Base-by-base conservation (phyloP, 306 rosid genomes). In the Cicer cuneatum region DNA sequence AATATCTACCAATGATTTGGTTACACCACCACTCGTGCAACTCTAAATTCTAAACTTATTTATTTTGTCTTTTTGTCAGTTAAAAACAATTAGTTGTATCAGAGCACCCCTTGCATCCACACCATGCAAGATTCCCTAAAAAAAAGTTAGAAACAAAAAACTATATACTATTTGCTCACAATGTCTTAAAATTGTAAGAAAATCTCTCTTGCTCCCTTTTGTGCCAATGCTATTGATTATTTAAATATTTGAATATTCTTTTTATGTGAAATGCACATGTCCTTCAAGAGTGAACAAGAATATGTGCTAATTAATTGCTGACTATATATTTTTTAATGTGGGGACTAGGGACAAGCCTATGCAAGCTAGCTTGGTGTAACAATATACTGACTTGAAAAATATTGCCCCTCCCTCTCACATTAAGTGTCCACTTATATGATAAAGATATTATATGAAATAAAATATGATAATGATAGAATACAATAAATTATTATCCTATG, bases 21-120 rank as follows among this genome's bases (percentile, higher is more conserved):
- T 60, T 69, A 83, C 78, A 72, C 66, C 79, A 69, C 66, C 87
- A 83, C 84, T 84, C 87, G 95, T 90, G 96, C 90, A 87, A 65
- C 85, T 76, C 78, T 42, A 63, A 63, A 82, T 75, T 77, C 80
- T 80, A 38, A 53, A 62, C 62, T 42, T 59, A 33, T 66, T 63
- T 59, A 19, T 75, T 80, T 80, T 83, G 87, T 80, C 80, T 24
- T 46, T n/a, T 75, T 74, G 56, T 60, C 52, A 63, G 46, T 72
- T 71, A 59, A 76, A 68, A 60, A 54, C 57, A 76, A 70, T 62
- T 16, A 69, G 52, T 33, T 47, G 56, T 21, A 35, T 59, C 29
- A 46, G 35, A 74, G 72, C 12, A 70, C 24, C 71, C 46, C 18
- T 82, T 76, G 68, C 67, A 76, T 66, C 58, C 72, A 66, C 68